Evolutionary conservation across 352 stramenopile species (phyloP).

Genomic region (Phytophthora constricta): DNA sequence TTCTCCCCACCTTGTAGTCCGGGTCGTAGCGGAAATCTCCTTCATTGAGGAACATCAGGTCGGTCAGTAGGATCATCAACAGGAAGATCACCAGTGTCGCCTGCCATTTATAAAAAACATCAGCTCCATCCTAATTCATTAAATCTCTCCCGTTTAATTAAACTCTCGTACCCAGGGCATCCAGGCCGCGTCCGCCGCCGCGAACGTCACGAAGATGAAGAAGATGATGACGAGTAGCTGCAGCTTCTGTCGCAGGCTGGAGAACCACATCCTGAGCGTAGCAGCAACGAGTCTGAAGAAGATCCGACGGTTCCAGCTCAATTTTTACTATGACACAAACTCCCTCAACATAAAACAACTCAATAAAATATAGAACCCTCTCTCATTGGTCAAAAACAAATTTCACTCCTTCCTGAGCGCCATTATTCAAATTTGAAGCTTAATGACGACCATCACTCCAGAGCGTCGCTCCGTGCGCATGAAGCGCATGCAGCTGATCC

Average conservation of each 20-base stretch:
- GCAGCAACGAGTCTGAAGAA: no score
- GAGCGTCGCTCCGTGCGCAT: constrained; percentile 42
- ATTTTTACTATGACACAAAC: no score
- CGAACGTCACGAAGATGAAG: constrained; percentile 86
- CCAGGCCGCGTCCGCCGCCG: constrained; percentile 73
- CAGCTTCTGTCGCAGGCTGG: constrained; percentile 75
- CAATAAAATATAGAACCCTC: neutral
- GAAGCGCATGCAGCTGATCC: constrained; percentile 65
- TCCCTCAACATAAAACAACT: constrained; percentile 1
- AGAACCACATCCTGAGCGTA: constrained; percentile 72
- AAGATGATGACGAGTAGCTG: constrained; percentile 84
- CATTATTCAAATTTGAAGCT: constrained; percentile 22
- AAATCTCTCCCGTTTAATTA: no score
- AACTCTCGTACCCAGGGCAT: constrained; percentile 87
- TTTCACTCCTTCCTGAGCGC: neutral
- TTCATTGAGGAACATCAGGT: constrained; percentile 77
- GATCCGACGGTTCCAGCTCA: constrained; percentile 20
- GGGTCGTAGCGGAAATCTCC: constrained; percentile 85
- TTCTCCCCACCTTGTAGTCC: constrained; percentile 78
- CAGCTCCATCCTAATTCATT: neutral
- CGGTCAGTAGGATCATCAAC: constrained; percentile 69
- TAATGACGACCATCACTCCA: no score
- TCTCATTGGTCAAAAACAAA: constrained; percentile 24
- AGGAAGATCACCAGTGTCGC: constrained; percentile 82
- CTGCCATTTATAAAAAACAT: constrained; percentile 25